Conservation (phyloP, 345 rosid genomes). For the Triadica sebifera region DNA sequence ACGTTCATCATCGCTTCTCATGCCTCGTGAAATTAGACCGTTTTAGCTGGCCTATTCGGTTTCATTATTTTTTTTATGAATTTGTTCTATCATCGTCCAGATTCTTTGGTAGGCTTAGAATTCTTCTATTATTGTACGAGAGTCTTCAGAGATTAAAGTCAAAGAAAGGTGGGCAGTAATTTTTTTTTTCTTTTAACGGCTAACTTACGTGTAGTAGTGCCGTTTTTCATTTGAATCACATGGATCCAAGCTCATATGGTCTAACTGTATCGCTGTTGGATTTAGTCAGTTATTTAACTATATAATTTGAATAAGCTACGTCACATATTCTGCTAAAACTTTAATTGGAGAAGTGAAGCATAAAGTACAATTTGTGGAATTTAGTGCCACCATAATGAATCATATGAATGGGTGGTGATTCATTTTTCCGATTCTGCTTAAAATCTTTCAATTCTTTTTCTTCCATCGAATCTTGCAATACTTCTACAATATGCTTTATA, state of each 20-base stretch:
- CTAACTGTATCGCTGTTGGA: neutral
- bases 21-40: neutral
- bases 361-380: neutral
- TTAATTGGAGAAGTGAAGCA: neutral
- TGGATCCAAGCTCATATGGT: conserved; percentile 19
- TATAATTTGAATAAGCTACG: neutral
- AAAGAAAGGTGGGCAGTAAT: neutral
- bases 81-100: neutral
- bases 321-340: neutral
- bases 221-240: conserved; percentile 1
- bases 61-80: neutral
- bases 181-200: conserved; percentile 31
- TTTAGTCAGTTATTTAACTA: neutral
- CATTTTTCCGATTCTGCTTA: neutral
- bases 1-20: neutral
- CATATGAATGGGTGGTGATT: too few relatives aligned
- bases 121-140: neutral
- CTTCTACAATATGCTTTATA: too few relatives aligned
- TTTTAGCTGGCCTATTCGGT: neutral
- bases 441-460: neutral
- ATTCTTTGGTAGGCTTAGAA: neutral
- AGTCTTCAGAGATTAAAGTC: too few relatives aligned
- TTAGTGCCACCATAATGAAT: conserved; percentile 10
- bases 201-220: conserved; percentile 19
- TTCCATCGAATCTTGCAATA: too few relatives aligned